Conservation (phyloP, 352 stramenopile genomes). For the Phytophthora sansomeana region DNA sequence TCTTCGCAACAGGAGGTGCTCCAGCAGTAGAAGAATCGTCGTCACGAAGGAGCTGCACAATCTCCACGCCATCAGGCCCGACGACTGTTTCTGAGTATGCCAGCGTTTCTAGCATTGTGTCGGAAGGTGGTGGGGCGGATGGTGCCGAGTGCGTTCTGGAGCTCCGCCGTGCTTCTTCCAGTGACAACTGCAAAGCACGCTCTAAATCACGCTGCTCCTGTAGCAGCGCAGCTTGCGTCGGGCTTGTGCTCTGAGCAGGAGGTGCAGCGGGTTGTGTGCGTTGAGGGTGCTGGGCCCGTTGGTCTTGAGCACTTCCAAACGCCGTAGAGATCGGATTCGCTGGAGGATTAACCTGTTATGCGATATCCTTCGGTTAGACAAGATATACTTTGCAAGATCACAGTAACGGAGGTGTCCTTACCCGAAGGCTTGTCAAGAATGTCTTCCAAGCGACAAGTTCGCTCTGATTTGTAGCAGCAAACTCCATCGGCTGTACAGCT, state of each 20-base stretch:
- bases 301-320: conserved; percentile 22
- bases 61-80: conserved; percentile 78
- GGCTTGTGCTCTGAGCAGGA: conserved; percentile 9
- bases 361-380: conserved; percentile 9
- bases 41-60: conserved; percentile 67
- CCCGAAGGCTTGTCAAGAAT: conserved; percentile 67
- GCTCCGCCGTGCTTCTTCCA: conserved; percentile 56
- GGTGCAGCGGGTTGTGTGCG: conserved; percentile 7
- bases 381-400: background rate
- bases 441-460: conserved; percentile 78
- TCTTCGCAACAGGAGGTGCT: conserved; percentile 19
- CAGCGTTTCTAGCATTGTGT: conserved; percentile 45
- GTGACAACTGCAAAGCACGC: conserved; percentile 61
- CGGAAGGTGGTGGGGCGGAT: conserved; percentile 41
- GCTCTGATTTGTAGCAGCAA: conserved; percentile 61
- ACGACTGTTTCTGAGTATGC: conserved; percentile 57
- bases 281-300: background rate
- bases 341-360: conserved; percentile 27
- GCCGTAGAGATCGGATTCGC: conserved; percentile 34
- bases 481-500: conserved; percentile 68
- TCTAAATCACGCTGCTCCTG: conserved; percentile 71
- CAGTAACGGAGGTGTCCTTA: conserved; percentile 23
- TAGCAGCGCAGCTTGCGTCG: conserved; percentile 35
- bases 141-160: conserved; percentile 29
- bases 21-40: conserved; percentile 23